These are phyloP conservation scores for Calocybe cyanea DNA, from an alignment of 768 basidiomycete genomes.

Conservation along the genomic window DNA sequence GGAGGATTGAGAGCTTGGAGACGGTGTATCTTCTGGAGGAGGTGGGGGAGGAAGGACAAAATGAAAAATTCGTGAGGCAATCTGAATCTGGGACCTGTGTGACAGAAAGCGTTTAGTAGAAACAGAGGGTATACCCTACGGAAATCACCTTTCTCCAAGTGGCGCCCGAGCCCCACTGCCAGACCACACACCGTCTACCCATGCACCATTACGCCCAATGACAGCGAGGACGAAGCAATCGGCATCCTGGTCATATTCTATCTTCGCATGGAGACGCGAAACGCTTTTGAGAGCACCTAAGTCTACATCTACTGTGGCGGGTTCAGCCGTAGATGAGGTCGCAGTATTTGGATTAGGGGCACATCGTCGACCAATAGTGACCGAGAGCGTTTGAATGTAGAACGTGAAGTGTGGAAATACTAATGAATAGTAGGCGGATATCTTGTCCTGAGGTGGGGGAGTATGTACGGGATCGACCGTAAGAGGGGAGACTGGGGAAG, in stretches of 20 bases:
- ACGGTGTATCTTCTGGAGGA: slow-evolving; percentile 75
- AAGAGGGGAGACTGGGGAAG: slow-evolving; percentile 28
- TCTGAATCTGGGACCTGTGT: slow-evolving; percentile 88
- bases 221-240: slow-evolving; percentile 88
- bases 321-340: slow-evolving; percentile 56
- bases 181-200: slow-evolving; percentile 97
- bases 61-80: slow-evolving; percentile 94
- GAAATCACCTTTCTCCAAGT: slow-evolving; percentile 71
- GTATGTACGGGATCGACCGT: slow-evolving; percentile 26
- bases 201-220: slow-evolving; percentile 94
- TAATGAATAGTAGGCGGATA: slow-evolving; percentile 90
- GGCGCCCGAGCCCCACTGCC: slow-evolving; percentile 85
- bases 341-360: slow-evolving; percentile 47
- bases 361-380: slow-evolving; percentile 91
- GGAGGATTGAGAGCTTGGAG: slow-evolving; percentile 74
- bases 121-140: slow-evolving; percentile 1
- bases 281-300: slow-evolving; percentile 96
- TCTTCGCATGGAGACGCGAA: slow-evolving; percentile 93
- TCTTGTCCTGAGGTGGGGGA: slow-evolving; percentile 61
- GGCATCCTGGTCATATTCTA: slow-evolving; percentile 89
- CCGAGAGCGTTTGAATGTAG: slow-evolving; percentile 92
- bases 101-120: slow-evolving; percentile 3
- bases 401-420: slow-evolving; percentile 94
- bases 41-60: slow-evolving; percentile 92
- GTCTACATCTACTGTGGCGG: slow-evolving; percentile 75